Evolutionary conservation across 805 yeast species (phyloP).

Genomic region (Suhomyces pyralidae): DNA sequence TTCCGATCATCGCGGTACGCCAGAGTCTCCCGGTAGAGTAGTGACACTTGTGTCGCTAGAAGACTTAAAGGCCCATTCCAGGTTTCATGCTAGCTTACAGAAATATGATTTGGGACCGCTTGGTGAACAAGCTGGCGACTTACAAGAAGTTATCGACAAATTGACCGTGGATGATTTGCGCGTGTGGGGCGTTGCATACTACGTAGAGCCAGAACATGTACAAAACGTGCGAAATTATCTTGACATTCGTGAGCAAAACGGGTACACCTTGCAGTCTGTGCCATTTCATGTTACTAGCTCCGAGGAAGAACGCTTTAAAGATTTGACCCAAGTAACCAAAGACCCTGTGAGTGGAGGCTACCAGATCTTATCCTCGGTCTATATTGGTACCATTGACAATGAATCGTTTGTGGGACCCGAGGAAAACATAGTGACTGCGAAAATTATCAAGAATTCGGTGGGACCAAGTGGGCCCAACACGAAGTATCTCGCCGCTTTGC

Average conservation of each 20-base stretch:
- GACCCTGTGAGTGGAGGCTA: constrained; percentile 34
- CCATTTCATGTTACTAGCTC: constrained; percentile 51
- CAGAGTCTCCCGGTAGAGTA: constrained; percentile 83
- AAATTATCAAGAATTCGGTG: constrained; percentile 47
- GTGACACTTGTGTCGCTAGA: constrained; percentile 70
- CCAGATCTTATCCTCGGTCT: constrained; percentile 57
- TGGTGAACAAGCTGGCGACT: constrained; percentile 12
- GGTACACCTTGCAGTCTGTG: constrained; percentile 69
- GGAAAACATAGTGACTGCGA: constrained; percentile 54
- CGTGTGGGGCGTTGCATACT: constrained; percentile 83
- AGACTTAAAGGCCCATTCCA: constrained; percentile 42
- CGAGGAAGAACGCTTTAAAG: constrained; percentile 8
- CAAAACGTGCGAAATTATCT: constrained; percentile 62
- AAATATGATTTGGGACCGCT: constrained; percentile 24
- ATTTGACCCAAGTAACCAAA: constrained; percentile 13
- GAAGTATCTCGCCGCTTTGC: constrained; percentile 63
- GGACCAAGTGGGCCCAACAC: constrained; percentile 85
- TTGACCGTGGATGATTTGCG: constrained; percentile 43
- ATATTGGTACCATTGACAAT: constrained; percentile 80
- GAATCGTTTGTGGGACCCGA: constrained; percentile 88
- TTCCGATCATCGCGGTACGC: constrained; percentile 87
- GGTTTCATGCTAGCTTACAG: constrained; percentile 43
- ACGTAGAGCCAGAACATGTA: constrained; percentile 64
- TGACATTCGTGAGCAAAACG: constrained; percentile 85
- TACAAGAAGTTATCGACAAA: constrained; percentile 10